Evolutionary conservation across 1,284 basidiomycete genomes (phyloP), one percentile per base, ranked within the genome.

Genomic region (Ganoderma meredithae): DNA sequence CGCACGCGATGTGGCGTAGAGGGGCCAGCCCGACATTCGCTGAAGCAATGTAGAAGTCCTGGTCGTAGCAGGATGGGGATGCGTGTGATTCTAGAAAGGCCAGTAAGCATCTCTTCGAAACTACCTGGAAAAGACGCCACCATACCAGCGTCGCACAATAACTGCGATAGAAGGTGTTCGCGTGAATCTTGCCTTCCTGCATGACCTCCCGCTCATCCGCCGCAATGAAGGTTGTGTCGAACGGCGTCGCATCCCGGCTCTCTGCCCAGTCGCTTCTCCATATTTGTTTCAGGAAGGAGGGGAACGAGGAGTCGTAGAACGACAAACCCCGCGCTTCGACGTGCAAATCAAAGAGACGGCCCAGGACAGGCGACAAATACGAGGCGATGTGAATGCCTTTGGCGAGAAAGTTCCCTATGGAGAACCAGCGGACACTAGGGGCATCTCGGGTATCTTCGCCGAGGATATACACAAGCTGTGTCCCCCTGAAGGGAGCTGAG

Each of bases 211-310:
- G 76, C 58, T 81, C 79, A 62, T 85, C 82, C 7, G 81, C 80
- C 6, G 84, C 82, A 53, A 81, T 75, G 65, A 86, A 86, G 0
- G 86, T 86, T 13, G 80, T 80, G 66, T 87, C 86, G 66, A 80
- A 87, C 0, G 85, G 85, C 19, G 82, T 77, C 0, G 82, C 82
- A 72, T 87, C 86, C 13, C 77, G 73, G 59, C 84, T 81, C 69
- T 82, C 81, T 0, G 83, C 84, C 85, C 85, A 87, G 15, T 85
- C 83, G 69, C 84, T 86, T 68, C 76, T 79, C 81, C 82, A 82
- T 12, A 87, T 72, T 53, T 85, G 82, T 36, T 74, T 74, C 17
- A 84, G 60, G 17, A 86, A 76, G 0, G 73, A 69, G 10, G 61
- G 0, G 56, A 83, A 70, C 1, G 81, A 80, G 9, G 77, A 74